phyloP scores from a whole-genome alignment of 2,329 filamentous ascomycete species.

The Sordariomycetes sp. region DNA sequence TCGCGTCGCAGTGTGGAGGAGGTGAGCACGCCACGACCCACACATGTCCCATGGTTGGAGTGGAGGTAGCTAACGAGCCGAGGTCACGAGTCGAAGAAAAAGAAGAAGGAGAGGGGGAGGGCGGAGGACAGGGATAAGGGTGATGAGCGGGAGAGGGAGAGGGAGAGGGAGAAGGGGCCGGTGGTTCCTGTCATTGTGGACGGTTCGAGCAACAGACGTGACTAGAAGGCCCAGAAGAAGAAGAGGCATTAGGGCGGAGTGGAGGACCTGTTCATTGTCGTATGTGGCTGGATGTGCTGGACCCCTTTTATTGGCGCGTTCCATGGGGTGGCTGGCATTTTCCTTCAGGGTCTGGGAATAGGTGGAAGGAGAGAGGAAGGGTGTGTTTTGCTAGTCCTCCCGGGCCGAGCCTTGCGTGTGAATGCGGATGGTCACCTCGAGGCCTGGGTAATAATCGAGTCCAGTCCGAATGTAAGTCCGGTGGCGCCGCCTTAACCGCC shows the following conservation, averaged over 20 bases:
- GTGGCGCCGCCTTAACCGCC: too few relatives aligned
- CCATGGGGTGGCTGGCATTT: not conserved
- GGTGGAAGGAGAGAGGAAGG: too few relatives aligned
- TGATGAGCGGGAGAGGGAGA: not conserved
- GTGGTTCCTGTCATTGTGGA: not conserved
- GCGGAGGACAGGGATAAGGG: not conserved
- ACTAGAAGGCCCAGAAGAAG: not conserved
- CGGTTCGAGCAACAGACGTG: not conserved
- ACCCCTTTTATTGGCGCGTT: not conserved
- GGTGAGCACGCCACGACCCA: not conserved
- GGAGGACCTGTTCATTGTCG: not conserved
- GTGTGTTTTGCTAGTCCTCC: too few relatives aligned
- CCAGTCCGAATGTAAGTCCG: too few relatives aligned
- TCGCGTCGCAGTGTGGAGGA: not conserved
- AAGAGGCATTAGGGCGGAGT: not conserved
- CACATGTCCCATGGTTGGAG: not conserved
- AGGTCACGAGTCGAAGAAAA: not conserved
- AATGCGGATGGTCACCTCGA: too few relatives aligned
- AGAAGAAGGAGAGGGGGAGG: not conserved
- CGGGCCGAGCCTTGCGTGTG: too few relatives aligned
- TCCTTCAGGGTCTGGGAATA: too few relatives aligned
- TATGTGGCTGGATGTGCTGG: too few relatives aligned
- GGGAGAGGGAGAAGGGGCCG: constrained; percentile 1
- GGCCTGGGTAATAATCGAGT: too few relatives aligned
- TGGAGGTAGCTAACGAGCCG: not conserved